phyloP scores from a whole-genome alignment of 345 rosid species.

The Alliaria petiolata region DNA sequence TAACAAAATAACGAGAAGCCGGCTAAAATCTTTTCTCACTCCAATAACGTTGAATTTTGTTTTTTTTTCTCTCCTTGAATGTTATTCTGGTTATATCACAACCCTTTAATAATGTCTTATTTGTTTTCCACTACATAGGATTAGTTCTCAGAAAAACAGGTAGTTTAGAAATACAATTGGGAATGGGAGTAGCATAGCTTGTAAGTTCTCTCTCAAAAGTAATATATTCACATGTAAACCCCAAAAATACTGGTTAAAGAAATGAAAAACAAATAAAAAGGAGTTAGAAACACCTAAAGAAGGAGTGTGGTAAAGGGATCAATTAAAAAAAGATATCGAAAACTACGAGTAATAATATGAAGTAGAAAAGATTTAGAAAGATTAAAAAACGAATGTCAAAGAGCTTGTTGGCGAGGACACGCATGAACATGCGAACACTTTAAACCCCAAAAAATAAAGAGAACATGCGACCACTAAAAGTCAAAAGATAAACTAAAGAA shows the following conservation, averaged over 20 bases:
- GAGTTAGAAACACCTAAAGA: not conserved
- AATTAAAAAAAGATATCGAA: conserved; percentile 12
- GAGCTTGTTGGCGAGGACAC: conserved; percentile 27
- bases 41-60: no score
- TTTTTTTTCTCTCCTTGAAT: no score
- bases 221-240: no score
- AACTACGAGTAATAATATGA: conserved; percentile 21
- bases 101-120: not conserved
- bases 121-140: not conserved
- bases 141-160: no score
- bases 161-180: not conserved
- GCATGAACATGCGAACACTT: conserved; percentile 32
- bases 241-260: not conserved
- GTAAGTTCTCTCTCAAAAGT: not conserved
- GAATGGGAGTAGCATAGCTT: not conserved
- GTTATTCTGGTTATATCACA: not conserved
- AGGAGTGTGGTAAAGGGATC: conserved; percentile 7
- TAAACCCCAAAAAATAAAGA: not conserved
- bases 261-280: not conserved
- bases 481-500: conserved; percentile 20
- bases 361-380: conserved; percentile 13
- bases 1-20: not conserved
- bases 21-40: not conserved
- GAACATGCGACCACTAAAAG: conserved; percentile 30
- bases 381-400: conserved; percentile 21